Base-by-base conservation (phyloP, 2,329 filamentous ascomycete genomes). In the Cordyceps cateniannulata region DNA sequence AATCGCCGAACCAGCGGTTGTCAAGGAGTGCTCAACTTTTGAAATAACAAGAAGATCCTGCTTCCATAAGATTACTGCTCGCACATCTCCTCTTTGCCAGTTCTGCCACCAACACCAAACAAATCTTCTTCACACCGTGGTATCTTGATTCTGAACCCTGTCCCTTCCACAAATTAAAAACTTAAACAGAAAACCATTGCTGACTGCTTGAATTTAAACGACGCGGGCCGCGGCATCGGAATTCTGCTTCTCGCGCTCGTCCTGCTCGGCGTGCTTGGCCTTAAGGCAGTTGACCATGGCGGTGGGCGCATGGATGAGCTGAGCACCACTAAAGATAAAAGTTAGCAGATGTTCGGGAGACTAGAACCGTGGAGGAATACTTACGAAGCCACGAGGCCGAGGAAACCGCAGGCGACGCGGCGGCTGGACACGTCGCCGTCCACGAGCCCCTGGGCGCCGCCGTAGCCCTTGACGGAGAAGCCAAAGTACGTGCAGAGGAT, bases 351-450 rank as follows among this genome's bases (percentile, higher is more conserved):
- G 20, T 8, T 0, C 7, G 1, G 5, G 3, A 8, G 16, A 1
- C 29, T 16, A 35, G 3, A 24, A 20, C 6, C 3, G 8, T 42
- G 5, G 50, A 5, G 20, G n/a, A 5, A 25, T 5, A 59, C 57
- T 5, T 47, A 59, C 57, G 57, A 25, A 38, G 57, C 57, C 14
- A 59, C 49, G 14, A 59, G 22, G 10, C 57, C 48, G n/a, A 59
- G 57, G 40, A 59, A 59, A 9, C 57, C 57, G 29, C 57, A 59
- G 9, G 57, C 57, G 20, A 59, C 49, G 49, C 57, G 57, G 16
- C 57, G 49, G 40, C n/a, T n/a, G 22, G 57, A 59, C 18, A 52
- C 48, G 10, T 59, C 57, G 2, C 38, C 20, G 29, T 59, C 57
- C 35, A 59, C 3, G 6, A 10, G 22, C 14, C 57, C 57, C 0